Percentiles rank a stretch among this genome's conserved stretches.
These are phyloP conservation scores for Penicillium herquei DNA, from an alignment of 495 filamentous ascomycete genomes.

Conservation along the genomic window DNA sequence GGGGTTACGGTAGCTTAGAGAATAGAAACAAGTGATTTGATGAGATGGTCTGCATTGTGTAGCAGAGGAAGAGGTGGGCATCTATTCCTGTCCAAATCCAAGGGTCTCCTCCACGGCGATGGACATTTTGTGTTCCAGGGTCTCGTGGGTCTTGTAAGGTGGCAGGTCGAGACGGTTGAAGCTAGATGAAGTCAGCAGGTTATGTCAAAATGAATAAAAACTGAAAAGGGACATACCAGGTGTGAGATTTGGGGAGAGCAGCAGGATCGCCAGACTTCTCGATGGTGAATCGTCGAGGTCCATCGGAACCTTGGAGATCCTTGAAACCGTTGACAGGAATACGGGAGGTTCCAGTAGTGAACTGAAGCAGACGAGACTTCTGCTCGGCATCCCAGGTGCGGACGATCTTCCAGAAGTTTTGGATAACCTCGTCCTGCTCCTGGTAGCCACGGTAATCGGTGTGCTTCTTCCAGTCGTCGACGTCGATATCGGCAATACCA, in stretches of 20 bases:
- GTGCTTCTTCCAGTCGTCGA: slow-evolving; percentile 99
- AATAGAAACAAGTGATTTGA: not conserved
- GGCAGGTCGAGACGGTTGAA: slow-evolving; percentile 98
- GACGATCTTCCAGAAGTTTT: slow-evolving; percentile 98
- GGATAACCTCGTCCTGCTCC: slow-evolving; percentile 92
- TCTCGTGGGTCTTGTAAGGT: slow-evolving; percentile 84
- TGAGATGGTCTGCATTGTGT: slow-evolving; percentile 11
- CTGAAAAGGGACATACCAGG: slow-evolving; percentile 66
- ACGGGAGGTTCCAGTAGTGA: slow-evolving; percentile 94
- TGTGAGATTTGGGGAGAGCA: slow-evolving; percentile 95
- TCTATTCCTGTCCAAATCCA: slow-evolving; percentile 96
- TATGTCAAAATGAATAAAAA: slow-evolving; percentile 1
- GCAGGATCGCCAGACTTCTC: slow-evolving; percentile 90
- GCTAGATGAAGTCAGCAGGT: slow-evolving; percentile 43
- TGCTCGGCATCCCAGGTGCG: slow-evolving; percentile 97
- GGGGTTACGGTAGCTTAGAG: slow-evolving; percentile 5
- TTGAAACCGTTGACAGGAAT: slow-evolving; percentile 99
- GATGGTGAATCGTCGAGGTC: slow-evolving; percentile 93
- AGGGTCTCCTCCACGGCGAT: slow-evolving; percentile 98
- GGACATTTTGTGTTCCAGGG: slow-evolving; percentile 82
- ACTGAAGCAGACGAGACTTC: slow-evolving; percentile 93
- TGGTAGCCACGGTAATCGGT: slow-evolving; percentile 99
- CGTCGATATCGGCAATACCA: slow-evolving; percentile 98
- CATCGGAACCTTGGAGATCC: slow-evolving; percentile 96
- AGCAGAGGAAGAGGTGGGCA: not conserved